Evolutionary conservation across 2,329 filamentous ascomycete genomes (phyloP).

Genomic region (Sordariomycetes sp.): DNA sequence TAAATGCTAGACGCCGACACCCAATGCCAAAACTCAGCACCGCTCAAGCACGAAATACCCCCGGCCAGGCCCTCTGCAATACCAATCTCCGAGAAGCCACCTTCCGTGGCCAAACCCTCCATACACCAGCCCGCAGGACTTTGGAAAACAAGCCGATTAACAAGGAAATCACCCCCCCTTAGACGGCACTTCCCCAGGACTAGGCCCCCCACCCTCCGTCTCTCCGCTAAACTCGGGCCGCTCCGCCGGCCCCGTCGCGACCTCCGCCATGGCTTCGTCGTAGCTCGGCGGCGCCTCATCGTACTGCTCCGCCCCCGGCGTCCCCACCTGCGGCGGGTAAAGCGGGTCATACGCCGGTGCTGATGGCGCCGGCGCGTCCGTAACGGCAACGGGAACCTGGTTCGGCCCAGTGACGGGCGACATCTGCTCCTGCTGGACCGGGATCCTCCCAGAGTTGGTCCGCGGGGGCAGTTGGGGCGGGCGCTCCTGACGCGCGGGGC

Average conservation of each 20-base stretch:
- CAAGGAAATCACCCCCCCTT: conserved; percentile 11
- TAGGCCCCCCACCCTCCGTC: conserved; percentile 41
- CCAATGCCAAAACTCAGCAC: conserved; percentile 1
- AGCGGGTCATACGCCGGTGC: conserved; percentile 29
- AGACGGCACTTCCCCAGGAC: conserved; percentile 35
- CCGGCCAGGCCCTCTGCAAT: neutral
- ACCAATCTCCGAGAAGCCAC: neutral
- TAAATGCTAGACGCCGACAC: conserved; percentile 4
- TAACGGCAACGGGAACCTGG: conserved; percentile 7
- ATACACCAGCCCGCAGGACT: neutral
- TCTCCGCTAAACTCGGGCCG: conserved; percentile 57
- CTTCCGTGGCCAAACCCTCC: neutral
- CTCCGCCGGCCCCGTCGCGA: conserved; percentile 45
- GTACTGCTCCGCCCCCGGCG: conserved; percentile 26
- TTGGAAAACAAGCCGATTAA: neutral
- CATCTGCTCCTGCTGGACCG: conserved; percentile 1
- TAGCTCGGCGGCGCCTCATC: conserved; percentile 90
- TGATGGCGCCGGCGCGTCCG: conserved; percentile 8
- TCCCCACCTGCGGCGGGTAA: conserved; percentile 44
- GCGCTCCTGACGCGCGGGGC: conserved; percentile 8
- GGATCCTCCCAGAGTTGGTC: conserved; percentile 3
- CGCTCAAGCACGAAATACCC: neutral
- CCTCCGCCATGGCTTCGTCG: conserved; percentile 79
- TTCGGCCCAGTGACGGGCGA: conserved; percentile 13
- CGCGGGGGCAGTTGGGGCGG: conserved; percentile 21